Conservation (phyloP, 2,329 filamentous ascomycete genomes). For the Colletotrichum musicola region DNA sequence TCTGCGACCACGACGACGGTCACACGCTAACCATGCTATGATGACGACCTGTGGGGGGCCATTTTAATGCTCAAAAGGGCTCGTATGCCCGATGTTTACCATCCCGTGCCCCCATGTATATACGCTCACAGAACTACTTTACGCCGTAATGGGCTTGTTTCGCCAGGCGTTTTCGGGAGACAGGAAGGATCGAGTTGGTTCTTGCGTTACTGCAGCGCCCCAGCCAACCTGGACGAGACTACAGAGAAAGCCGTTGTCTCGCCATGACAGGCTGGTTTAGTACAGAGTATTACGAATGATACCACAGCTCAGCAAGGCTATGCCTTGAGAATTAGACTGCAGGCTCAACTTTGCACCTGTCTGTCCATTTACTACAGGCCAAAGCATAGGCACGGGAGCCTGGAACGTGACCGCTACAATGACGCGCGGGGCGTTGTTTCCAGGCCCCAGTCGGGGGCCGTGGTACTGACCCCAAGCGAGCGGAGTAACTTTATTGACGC, state of each 20-base stretch:
- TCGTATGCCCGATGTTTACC: slow-evolving; percentile 22
- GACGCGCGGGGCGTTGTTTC: slow-evolving; percentile 5
- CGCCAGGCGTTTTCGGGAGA: slow-evolving; percentile 27
- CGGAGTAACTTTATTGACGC: slow-evolving; percentile 11
- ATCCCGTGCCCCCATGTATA: slow-evolving; percentile 31
- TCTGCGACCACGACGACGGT: neutral
- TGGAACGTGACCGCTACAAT: neutral
- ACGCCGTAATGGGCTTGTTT: slow-evolving; percentile 36
- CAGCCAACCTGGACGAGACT: slow-evolving; percentile 15
- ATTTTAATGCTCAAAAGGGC: slow-evolving; percentile 27
- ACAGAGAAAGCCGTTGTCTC: slow-evolving; percentile 31
- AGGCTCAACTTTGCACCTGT: slow-evolving; percentile 2
- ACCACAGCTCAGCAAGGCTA: slow-evolving; percentile 24
- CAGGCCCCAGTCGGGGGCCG: slow-evolving; percentile 1
- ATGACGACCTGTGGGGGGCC: slow-evolving; percentile 30
- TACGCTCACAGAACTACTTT: slow-evolving; percentile 26
- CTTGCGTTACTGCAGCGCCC: slow-evolving; percentile 30
- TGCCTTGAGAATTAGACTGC: slow-evolving; percentile 27
- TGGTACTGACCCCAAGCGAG: slow-evolving; percentile 10
- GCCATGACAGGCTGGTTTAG: slow-evolving; percentile 33
- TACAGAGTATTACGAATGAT: slow-evolving; percentile 37
- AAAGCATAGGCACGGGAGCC: neutral
- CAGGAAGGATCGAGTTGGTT: slow-evolving; percentile 9
- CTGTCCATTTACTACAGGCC: neutral
- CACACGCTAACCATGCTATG: slow-evolving; percentile 21